Base-by-base conservation (phyloP, 768 basidiomycete genomes). In the Auriculariales sp. region DNA sequence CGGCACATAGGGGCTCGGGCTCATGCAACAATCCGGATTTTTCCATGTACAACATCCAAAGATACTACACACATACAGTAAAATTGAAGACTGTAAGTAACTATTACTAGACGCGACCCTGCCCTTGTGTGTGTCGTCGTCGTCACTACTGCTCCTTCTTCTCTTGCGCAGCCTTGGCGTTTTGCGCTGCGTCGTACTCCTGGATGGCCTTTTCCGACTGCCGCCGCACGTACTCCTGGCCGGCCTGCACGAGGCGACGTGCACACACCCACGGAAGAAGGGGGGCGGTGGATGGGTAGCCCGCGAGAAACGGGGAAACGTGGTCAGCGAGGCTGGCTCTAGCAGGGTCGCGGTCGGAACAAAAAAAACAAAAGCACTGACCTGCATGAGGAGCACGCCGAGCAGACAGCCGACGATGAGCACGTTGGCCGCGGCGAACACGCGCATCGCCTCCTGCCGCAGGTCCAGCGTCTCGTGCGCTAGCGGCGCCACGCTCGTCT, bases 361-460 rank as follows among this genome's bases (percentile, higher is more conserved):
- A n/a, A n/a, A 47, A 29, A n/a, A n/a, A n/a, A n/a, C n/a, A n/a
- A n/a, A 46, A 22, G 3, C 42, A 65, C 76, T 63, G 60, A 83
- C 87, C 77, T 91, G 88, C 49, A 91, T 68, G 28, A 67, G 59
- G 19, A 91, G 69, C 48, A 91, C 72, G 9, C 72, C 74, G 17
- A 73, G 72, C 12, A 91, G 70, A 47, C 78, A 71, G 5, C 78
- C 69, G 48, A 81, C 79, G 48, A 90, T 81, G 52, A 97, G 81
- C 46, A 86, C 76, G 60, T 95, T 94, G 9, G 82, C 91, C 4
- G 93, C 93, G 25, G 83, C 78, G 22, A 94, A 69, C 3, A 95
- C 71, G 48, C 77, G 77, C 61, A 97, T 69, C 17, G 91, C 87
- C 58, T 90, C 81, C 51, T 85, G 63, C 55, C 76, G 77, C 62